Percentiles rank a stretch among this genome's conserved stretches.
phyloP scores from a whole-genome alignment of 257 asterid species.

The Anisodus tanguticus region DNA sequence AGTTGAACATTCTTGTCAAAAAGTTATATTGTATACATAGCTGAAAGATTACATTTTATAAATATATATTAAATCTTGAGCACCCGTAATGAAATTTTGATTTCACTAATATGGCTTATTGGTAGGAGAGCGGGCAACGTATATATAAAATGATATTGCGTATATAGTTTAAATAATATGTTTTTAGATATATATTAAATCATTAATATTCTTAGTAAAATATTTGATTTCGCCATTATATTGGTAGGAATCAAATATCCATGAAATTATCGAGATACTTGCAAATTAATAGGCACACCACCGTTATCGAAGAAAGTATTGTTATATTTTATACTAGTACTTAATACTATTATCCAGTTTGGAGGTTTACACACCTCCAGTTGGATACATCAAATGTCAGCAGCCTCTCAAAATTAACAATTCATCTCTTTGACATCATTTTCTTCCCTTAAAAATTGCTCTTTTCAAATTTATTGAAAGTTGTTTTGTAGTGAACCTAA shows the following conservation, averaged over 20 bases:
- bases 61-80: too few species aligned
- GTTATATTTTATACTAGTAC: neutral
- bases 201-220: neutral
- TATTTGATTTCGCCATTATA: neutral
- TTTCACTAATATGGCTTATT: neutral
- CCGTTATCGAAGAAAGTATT: neutral
- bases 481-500: neutral
- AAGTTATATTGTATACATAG: too few species aligned
- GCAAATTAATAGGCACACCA: accelerated
- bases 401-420: conserved; percentile 38
- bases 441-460: neutral
- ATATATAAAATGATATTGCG: too few species aligned
- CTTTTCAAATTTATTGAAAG: neutral
- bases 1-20: too few species aligned
- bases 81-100: neutral
- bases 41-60: too few species aligned
- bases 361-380: conserved; percentile 31
- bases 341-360: conserved; percentile 32
- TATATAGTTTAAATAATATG: too few species aligned
- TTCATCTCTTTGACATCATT: conserved; percentile 27
- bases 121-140: neutral
- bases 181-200: too few species aligned
- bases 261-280: neutral
- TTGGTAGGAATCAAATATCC: too few species aligned
- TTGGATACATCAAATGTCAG: conserved; percentile 32